These are phyloP conservation scores for Didymella arachidicola DNA, from an alignment of 2,329 filamentous ascomycete species.

Conservation along the genomic window DNA sequence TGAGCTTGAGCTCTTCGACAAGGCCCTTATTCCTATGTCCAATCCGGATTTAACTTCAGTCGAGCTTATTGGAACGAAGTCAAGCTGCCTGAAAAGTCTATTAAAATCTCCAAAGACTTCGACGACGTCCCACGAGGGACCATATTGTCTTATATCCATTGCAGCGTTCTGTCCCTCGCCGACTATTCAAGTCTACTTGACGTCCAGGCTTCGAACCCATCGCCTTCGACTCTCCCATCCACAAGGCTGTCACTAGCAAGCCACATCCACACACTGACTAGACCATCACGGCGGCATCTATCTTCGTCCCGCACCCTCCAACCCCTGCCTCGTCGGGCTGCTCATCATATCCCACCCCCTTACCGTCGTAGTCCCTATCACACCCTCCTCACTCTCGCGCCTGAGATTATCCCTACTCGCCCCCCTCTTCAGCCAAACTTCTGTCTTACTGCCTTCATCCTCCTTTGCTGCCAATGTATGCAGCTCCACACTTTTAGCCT, in stretches of 20 bases:
- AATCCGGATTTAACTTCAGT: neutral
- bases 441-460: conserved; percentile 25
- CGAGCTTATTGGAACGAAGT: neutral
- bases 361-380: neutral
- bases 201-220: too few relatives aligned
- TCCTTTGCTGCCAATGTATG: conserved; percentile 11
- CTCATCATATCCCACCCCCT: conserved; percentile 4
- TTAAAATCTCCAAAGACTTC: neutral
- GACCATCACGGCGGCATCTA: neutral
- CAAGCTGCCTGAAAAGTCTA: neutral
- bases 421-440: conserved; percentile 25
- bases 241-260: too few relatives aligned
- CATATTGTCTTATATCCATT: neutral
- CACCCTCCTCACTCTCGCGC: neutral
- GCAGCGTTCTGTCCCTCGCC: neutral
- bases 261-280: neutral
- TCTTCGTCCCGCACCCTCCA: neutral
- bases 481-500: neutral
- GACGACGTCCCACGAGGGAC: neutral
- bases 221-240: too few relatives aligned
- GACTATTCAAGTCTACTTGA: too few relatives aligned
- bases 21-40: neutral
- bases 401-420: conserved; percentile 3
- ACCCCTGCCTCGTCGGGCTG: neutral
- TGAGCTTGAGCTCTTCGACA: neutral